phyloP scores from a whole-genome alignment of 768 basidiomycete genomes.

The Agrocybe pediades region DNA sequence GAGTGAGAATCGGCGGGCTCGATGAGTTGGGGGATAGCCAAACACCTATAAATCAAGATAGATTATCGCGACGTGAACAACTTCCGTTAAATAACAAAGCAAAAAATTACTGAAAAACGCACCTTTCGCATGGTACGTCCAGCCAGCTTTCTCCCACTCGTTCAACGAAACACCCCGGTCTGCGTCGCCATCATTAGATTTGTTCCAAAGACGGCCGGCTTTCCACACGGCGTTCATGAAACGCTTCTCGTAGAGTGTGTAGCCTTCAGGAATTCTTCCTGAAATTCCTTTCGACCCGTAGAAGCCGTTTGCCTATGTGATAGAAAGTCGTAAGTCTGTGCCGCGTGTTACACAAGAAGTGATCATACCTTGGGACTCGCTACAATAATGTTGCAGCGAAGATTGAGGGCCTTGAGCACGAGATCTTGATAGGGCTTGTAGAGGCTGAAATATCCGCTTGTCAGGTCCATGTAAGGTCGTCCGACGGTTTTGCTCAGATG shows the following conservation, averaged over 20 bases:
- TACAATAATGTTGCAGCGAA: slow-evolving; percentile 74
- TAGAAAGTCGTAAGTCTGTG: background rate
- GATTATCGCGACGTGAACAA: too few species aligned
- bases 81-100: background rate
- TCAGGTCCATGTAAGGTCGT: slow-evolving; percentile 71
- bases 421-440: slow-evolving; percentile 78
- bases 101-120: background rate
- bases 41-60: slow-evolving; percentile 52
- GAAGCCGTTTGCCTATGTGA: slow-evolving; percentile 89
- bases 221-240: slow-evolving; percentile 70
- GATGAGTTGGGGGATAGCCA: slow-evolving; percentile 71
- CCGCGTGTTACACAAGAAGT: background rate
- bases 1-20: slow-evolving; percentile 64
- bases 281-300: slow-evolving; percentile 88
- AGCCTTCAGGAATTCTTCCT: slow-evolving; percentile 92
- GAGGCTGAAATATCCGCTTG: slow-evolving; percentile 94
- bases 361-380: slow-evolving; percentile 79
- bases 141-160: slow-evolving; percentile 88
- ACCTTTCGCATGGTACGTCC: slow-evolving; percentile 99
- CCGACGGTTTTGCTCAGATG: slow-evolving; percentile 30
- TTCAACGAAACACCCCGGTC: slow-evolving; percentile 73
- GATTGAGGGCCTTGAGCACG: slow-evolving; percentile 56
- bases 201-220: slow-evolving; percentile 48
- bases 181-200: too few species aligned
- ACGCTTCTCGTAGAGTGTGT: slow-evolving; percentile 82